These are phyloP conservation scores for Dothideomycetidae sp. DNA, from an alignment of 2,329 filamentous ascomycete genomes.

Conservation along the genomic window DNA sequence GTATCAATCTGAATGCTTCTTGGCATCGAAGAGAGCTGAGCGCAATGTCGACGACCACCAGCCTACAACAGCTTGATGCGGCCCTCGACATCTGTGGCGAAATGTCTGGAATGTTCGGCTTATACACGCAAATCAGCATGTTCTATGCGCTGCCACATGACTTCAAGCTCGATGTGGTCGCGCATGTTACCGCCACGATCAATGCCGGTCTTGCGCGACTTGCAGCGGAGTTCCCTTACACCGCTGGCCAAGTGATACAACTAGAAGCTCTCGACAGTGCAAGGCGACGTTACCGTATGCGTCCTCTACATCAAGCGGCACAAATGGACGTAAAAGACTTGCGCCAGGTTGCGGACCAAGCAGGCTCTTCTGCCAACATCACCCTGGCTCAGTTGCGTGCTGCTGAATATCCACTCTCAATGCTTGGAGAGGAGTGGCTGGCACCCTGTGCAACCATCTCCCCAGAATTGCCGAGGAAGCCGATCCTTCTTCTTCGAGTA, in stretches of 20 bases:
- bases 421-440: slow-evolving; percentile 35
- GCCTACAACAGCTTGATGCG: background rate
- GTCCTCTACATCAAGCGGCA: slow-evolving; percentile 20
- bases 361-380: slow-evolving; percentile 16
- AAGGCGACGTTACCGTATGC: slow-evolving; percentile 28
- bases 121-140: slow-evolving; percentile 35
- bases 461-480: slow-evolving; percentile 14
- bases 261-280: slow-evolving; percentile 17
- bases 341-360: slow-evolving; percentile 18
- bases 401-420: slow-evolving; percentile 31
- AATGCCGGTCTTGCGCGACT: slow-evolving; percentile 28
- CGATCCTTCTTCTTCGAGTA: slow-evolving; percentile 34
- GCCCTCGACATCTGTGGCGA: slow-evolving; percentile 31
- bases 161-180: slow-evolving; percentile 15
- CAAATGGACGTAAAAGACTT: slow-evolving; percentile 31
- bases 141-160: slow-evolving; percentile 24
- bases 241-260: slow-evolving; percentile 32
- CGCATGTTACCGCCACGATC: slow-evolving; percentile 17
- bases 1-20: too few relatives aligned
- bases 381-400: slow-evolving; percentile 26
- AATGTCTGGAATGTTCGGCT: slow-evolving; percentile 24
- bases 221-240: slow-evolving; percentile 31
- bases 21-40: too few relatives aligned
- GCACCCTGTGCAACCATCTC: slow-evolving; percentile 30
- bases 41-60: too few relatives aligned